phyloP scores from a whole-genome alignment of 2,329 filamentous ascomycete genomes.

The Elsinoe australis region DNA sequence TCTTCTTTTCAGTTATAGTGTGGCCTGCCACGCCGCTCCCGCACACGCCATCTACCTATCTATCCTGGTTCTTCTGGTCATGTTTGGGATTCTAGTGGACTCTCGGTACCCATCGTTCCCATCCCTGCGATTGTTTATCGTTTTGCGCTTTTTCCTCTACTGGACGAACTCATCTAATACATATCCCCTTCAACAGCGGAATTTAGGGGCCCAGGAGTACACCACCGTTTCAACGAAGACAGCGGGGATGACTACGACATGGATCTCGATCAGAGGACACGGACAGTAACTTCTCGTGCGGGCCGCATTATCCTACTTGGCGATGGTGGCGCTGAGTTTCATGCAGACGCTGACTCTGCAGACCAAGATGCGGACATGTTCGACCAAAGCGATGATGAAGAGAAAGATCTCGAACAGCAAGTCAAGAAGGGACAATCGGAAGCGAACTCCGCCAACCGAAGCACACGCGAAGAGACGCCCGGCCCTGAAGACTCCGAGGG shows the following conservation, averaged over 20 bases:
- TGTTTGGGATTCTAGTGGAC: neutral
- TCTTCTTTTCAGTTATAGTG: neutral
- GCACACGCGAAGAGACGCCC: constrained; percentile 45
- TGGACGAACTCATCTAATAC: constrained; percentile 4
- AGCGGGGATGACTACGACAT: constrained; percentile 59
- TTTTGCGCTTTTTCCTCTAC: neutral
- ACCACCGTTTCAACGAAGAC: constrained; percentile 43
- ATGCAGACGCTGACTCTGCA: constrained; percentile 18
- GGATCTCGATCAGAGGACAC: constrained; percentile 61
- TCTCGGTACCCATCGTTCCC: neutral
- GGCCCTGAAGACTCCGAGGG: constrained; percentile 32
- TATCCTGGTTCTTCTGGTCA: neutral
- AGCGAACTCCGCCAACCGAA: constrained; percentile 28
- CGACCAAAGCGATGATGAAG: constrained; percentile 54
- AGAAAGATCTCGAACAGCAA: constrained; percentile 77
- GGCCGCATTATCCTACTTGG: constrained; percentile 91
- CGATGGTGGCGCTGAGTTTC: constrained; percentile 69
- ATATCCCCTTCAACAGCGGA: constrained; percentile 35
- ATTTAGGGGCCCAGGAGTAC: constrained; percentile 44
- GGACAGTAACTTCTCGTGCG: constrained; percentile 59
- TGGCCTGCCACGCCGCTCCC: no score
- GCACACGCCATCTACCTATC: neutral
- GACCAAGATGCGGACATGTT: constrained; percentile 77
- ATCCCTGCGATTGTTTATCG: neutral
- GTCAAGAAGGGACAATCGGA: constrained; percentile 55